A percentile compares a stretch with the other conserved stretches of the same genome.
These are phyloP conservation scores for Hysterangium stoloniferum DNA, from an alignment of 768 basidiomycete species.

Conservation along the genomic window DNA sequence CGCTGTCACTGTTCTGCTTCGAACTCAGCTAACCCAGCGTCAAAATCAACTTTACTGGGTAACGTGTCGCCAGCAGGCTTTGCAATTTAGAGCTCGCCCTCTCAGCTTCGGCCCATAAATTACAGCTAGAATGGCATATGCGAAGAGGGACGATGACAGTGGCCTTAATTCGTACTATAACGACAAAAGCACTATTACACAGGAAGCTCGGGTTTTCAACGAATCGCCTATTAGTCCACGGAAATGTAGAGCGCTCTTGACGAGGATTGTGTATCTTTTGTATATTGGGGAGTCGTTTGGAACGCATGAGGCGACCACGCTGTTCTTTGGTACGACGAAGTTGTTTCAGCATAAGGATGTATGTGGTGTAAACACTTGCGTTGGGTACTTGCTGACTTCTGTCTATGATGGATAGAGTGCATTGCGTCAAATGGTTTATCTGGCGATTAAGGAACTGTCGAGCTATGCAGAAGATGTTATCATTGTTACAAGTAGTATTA, in stretches of 20 bases:
- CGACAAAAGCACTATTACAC: constrained; percentile 97
- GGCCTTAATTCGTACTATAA: constrained; percentile 89
- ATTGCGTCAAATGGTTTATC: constrained; percentile 94
- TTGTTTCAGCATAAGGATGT: constrained; percentile 99
- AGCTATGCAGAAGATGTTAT: constrained; percentile 97
- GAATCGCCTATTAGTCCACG: constrained; percentile 97
- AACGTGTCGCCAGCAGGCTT: too few relatives aligned
- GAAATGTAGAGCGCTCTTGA: constrained; percentile 93
- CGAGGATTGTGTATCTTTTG: constrained; percentile 91
- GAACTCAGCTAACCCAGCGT: too few relatives aligned
- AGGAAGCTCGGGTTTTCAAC: constrained; percentile 98
- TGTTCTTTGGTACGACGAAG: constrained; percentile 99
- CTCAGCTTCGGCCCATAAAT: too few relatives aligned
- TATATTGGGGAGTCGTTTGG: constrained; percentile 94
- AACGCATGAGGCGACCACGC: constrained; percentile 91
- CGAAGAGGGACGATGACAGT: constrained; percentile 95
- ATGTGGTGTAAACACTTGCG: constrained; percentile 47
- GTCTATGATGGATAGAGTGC: constrained; percentile 53
- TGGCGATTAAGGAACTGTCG: constrained; percentile 96
- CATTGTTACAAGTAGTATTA: constrained; percentile 98
- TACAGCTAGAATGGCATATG: constrained; percentile 52
- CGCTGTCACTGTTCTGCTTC: too few relatives aligned
- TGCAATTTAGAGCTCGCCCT: too few relatives aligned
- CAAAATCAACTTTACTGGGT: too few relatives aligned
- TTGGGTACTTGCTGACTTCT: background rate